Base-by-base conservation (phyloP, 768 basidiomycete species). In the Mrakia blollopis region DNA sequence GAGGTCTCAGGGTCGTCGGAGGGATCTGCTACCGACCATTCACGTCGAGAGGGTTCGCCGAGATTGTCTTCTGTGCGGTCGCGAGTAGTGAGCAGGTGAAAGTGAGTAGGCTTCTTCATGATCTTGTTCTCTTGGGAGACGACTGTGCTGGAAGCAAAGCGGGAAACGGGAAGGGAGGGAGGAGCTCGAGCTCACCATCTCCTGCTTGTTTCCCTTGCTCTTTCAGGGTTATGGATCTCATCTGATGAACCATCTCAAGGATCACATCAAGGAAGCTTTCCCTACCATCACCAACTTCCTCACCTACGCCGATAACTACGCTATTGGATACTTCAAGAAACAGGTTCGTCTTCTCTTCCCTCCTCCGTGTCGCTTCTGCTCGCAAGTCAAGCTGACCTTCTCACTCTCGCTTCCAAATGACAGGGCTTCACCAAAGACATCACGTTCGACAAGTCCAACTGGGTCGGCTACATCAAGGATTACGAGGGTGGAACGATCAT, bases 381-480 rank as follows among this genome's bases (percentile, higher is more conserved):
- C 52, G 18, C 62, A 23, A 47, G 39, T 13, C 30, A 23, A 41
- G 21, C 72, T 62, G 37, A 73, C n/a, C 13, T n/a, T n/a, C n/a
- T 25, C 7, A 32, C 25, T 62, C 30, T 32, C 32, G 4, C 21
- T 63, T 32, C 21, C 8, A 32, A 3, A 21, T 6, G 23, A 6
- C 75, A 84, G 82, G 97, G 97, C 0, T 99, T 99, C 84, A 92
- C 93, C 9, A 98, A 98, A 83, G 95, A 98, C 76, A 96, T 99
- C 78, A 91, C 91, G 0, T 87, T 97, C n/a, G 91, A 91, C 78
- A 88, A 95, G 62, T 89, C 91, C 2, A 87, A 91, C 11, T 99
- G 97, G 97, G 95, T 96, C 0, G 97, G 95, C 16, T 98, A 99
- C 83, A 98, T 99, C 89, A 99, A 98, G 83, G 97, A 99, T 83